Base-by-base conservation (phyloP, 345 rosid species). In the Eucalyptus albens region DNA sequence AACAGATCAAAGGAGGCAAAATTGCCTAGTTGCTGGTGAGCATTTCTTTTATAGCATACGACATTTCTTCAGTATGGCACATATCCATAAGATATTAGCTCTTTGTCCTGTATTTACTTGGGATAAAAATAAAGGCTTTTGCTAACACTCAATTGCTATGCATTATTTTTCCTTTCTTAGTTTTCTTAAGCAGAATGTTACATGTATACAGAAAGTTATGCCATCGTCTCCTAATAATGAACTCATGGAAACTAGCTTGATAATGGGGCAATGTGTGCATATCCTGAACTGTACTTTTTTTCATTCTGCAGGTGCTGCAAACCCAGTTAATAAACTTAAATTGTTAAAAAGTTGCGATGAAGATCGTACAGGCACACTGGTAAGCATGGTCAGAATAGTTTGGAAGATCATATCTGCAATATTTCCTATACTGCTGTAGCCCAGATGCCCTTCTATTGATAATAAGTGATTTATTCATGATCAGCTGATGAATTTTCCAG, bases 241-340 rank as follows among this genome's bases (percentile, higher is more conserved):
- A 9, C 45, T 72, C 83, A 72, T 37, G 26, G 45, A 72, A 37
- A 37, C 83, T 72, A 72, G 83, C 11, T 37, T 72, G 15, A 72
- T 72, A 19, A 72, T 72, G 45, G 45, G 45, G 83, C 27, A 19
- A 42, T 88, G 87, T 53, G 60, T 59, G 53, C 87, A 53, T 69
- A 37, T 37, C 26, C 83, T 72, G 83, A 72, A 72, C 22, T 72
- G 83, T 21, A 37, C 45, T 87, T 80, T 42, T 45, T 89, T 88
- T 86, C 50, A 45, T 69, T 88, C 87, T 92, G 85, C 94, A 96
- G 98, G 90, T 89, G 37, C 91, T 88, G 93, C 90, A 89, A 91
- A 42, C 88, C 86, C 86, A 19, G 90, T 56, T 86, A 90, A 91
- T 82, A 95, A 94, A 91, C 85, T 89, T 89, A 91, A 77, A 59